Evolutionary conservation across 768 basidiomycete species (phyloP).

Genomic region (Gloeostereum incarnatum): DNA sequence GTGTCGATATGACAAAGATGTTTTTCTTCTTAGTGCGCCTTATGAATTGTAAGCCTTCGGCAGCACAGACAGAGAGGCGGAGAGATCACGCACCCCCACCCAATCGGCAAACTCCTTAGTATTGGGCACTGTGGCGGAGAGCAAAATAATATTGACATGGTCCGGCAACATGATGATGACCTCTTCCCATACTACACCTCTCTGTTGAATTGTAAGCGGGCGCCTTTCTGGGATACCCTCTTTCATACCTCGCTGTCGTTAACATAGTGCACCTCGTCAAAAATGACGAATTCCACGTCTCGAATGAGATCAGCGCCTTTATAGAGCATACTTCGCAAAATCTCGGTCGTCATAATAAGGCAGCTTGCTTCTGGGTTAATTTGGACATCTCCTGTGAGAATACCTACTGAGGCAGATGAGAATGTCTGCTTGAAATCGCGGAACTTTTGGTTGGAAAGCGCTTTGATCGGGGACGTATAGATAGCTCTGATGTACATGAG

Average conservation of each 20-base stretch:
- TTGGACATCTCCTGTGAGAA: constrained; percentile 96
- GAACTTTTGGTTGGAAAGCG: constrained; percentile 97
- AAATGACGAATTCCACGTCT: constrained; percentile 98
- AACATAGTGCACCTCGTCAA: constrained; percentile 99
- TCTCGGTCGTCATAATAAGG: constrained; percentile 97
- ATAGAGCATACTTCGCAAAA: constrained; percentile 95
- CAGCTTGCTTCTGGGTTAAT: constrained; percentile 98
- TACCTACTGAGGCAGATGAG: constrained; percentile 84
- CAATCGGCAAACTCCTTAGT: constrained; percentile 98
- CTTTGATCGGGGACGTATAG: constrained; percentile 98
- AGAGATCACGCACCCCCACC: constrained; percentile 74
- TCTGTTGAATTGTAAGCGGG: constrained; percentile 30
- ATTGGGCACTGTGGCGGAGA: constrained; percentile 97
- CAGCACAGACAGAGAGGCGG: background rate
- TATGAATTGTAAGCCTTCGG: too few relatives aligned
- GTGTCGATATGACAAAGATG: constrained; percentile 96
- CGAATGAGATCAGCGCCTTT: constrained; percentile 98
- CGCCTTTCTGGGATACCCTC: constrained; percentile 2
- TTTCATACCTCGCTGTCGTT: constrained; percentile 88
- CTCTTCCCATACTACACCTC: constrained; percentile 99
- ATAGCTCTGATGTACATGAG: constrained; percentile 59
- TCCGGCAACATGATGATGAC: constrained; percentile 99
- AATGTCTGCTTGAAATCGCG: constrained; percentile 98
- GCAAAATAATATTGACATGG: constrained; percentile 93
- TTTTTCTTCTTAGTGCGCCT: constrained; percentile 99